Base-by-base conservation (phyloP, 2,329 filamentous ascomycete genomes). In the Neonectria punicea region DNA sequence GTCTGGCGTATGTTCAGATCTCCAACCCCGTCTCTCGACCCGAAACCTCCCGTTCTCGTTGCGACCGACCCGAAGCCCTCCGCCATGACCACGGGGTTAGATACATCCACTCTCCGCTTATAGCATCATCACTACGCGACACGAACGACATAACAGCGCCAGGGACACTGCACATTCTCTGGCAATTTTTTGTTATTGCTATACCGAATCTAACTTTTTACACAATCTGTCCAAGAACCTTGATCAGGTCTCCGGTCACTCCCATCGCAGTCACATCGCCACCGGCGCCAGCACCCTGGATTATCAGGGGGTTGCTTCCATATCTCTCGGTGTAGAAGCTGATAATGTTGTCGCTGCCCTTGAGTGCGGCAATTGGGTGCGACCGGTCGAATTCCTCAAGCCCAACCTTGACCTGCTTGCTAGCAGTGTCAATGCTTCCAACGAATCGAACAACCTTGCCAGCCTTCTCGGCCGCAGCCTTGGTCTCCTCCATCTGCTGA, bases 341-440 rank as follows among this genome's bases (percentile, higher is more conserved):
- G 78, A 99, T 97, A 78, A 99, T 97, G 84, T 99, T 99, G 79
- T 98, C 96, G 80, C 94, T 98, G 39, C 96, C 96, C 87, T 97
- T 97, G 63, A 99, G 86, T 53, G 92, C 92, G 14, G 96, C 96
- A 81, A 99, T 98, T 13, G 96, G 93, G 77, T 97, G 93, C 66
- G 92, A 92, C 73, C 89, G 89, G 71, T 97, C 94, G 73, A 94
- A 94, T 81, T 92, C 93, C 85, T 98, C 91, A 70, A 99, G 82
- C 2, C 96, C 95, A 63, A 99, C 96, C 84, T 94, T 97, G 79
- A 98, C 92, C 72, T 90, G 84, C 78, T 93, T 91, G 67, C 86
- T 87, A n/a, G 83, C 86, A 47, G 97, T 90, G 77, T 99, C 94
- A 67, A 98, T 93, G 78, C 93, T 97, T 53, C 96, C 96, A 13